Conservation (phyloP, 352 stramenopile species). For the Globisporangium viniferum region DNA sequence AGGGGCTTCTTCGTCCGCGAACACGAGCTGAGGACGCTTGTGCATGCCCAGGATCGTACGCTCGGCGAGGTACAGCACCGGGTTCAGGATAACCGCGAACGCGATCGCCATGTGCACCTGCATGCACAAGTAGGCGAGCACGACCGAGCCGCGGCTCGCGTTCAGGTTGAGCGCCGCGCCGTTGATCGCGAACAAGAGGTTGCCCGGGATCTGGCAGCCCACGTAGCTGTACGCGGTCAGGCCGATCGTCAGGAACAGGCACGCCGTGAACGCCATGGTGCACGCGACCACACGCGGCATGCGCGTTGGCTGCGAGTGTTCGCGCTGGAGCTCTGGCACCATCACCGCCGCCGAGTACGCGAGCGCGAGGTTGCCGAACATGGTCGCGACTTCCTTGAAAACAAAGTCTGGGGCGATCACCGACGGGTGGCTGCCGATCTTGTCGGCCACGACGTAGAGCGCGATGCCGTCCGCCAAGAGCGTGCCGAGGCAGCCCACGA, state of each 20-base stretch:
- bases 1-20: constrained; percentile 9
- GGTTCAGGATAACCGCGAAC: constrained; percentile 56
- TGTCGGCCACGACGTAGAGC: constrained; percentile 34
- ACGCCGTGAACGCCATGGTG: constrained; percentile 45
- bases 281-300: constrained; percentile 52
- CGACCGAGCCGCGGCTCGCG: constrained; percentile 42
- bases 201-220: constrained; percentile 62
- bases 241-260: constrained; percentile 54
- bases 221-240: constrained; percentile 37
- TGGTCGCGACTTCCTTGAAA: constrained; percentile 45
- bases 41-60: constrained; percentile 56
- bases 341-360: constrained; percentile 56
- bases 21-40: constrained; percentile 29
- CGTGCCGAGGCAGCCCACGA: constrained; percentile 51
- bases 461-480: constrained; percentile 53
- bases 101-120: constrained; percentile 64
- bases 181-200: constrained; percentile 58
- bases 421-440: constrained; percentile 39
- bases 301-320: constrained; percentile 56
- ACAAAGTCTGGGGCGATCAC: constrained; percentile 37
- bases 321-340: constrained; percentile 54
- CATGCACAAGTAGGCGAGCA: constrained; percentile 61
- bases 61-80: constrained; percentile 56
- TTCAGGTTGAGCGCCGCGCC: constrained; percentile 39
- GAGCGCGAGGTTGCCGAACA: constrained; percentile 59